phyloP scores from a whole-genome alignment of 352 stramenopile genomes.

The Globisporangium abappressorium region DNA sequence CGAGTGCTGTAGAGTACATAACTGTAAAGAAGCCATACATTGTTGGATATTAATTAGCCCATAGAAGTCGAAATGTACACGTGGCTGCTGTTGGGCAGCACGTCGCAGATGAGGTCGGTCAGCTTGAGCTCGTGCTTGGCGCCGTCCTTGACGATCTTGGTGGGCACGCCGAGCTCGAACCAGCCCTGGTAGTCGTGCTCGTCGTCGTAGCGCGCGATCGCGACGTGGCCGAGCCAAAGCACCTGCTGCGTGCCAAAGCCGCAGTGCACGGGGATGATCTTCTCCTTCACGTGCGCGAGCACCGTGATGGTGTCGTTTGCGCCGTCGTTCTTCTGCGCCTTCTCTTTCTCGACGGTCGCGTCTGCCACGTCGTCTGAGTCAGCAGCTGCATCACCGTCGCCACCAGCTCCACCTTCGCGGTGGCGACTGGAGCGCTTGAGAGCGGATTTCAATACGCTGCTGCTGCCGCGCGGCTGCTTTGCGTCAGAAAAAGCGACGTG shows the following conservation, averaged over 20 bases:
- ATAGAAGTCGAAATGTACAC: conserved; percentile 65
- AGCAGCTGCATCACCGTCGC: not conserved
- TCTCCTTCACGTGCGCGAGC: conserved; percentile 63
- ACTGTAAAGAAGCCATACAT: not conserved
- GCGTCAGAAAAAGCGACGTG: not conserved
- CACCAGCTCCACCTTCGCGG: not conserved
- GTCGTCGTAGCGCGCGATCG: conserved; percentile 67
- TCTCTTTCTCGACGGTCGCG: not conserved
- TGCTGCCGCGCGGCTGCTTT: not conserved
- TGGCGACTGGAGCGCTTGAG: conserved; percentile 1
- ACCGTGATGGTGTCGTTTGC: conserved; percentile 54
- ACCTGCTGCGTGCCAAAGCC: conserved; percentile 74
- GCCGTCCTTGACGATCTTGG: conserved; percentile 34
- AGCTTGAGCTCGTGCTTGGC: conserved; percentile 44
- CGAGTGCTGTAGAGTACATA: not conserved
- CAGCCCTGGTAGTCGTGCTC: conserved; percentile 45
- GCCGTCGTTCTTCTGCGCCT: conserved; percentile 36
- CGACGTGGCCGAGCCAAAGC: conserved; percentile 66
- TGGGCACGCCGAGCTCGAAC: conserved; percentile 50
- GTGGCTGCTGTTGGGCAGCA: conserved; percentile 51
- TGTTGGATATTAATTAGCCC: conserved; percentile 22
- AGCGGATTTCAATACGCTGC: not conserved
- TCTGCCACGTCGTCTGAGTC: not conserved
- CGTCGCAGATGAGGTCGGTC: conserved; percentile 66
- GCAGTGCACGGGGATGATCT: conserved; percentile 68